Conservation (phyloP, 78 protist species). For the Monosiga brevicollis region DNA sequence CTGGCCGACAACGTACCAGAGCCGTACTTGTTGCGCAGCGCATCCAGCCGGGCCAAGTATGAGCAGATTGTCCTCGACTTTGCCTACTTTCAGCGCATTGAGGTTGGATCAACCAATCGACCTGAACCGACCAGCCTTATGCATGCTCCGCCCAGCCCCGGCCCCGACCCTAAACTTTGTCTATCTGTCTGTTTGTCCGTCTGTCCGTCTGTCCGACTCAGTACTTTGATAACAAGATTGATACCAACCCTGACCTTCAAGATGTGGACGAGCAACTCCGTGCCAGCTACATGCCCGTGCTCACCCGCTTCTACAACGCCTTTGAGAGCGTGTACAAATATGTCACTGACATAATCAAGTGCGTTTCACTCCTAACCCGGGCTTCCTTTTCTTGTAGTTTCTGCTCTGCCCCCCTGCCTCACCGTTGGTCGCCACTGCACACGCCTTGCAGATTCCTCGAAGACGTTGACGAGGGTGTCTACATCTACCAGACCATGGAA, state of each 20-base stretch:
- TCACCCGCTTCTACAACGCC: constrained; percentile 75
- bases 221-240: not conserved
- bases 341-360: constrained; percentile 40
- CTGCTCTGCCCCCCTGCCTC: too few relatives aligned
- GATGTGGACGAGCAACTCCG: constrained; percentile 79
- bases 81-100: constrained; percentile 15
- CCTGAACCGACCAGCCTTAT: not conserved
- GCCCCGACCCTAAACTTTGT: not conserved
- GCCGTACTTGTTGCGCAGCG: constrained; percentile 3
- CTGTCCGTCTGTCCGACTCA: not conserved
- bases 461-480: constrained; percentile 78
- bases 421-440: too few relatives aligned
- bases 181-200: not conserved
- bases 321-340: constrained; percentile 84
- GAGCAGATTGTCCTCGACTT: constrained; percentile 31
- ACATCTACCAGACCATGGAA: constrained; percentile 73
- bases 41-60: not conserved
- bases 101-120: constrained; percentile 9
- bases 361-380: too few relatives aligned
- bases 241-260: not conserved
- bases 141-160: not conserved
- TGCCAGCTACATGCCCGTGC: constrained; percentile 68
- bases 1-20: constrained; percentile 32
- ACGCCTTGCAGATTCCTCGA: too few relatives aligned
- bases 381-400: too few relatives aligned